These are phyloP conservation scores for Diaporthe ampelina DNA, from an alignment of 2,329 filamentous ascomycete species.

Conservation along the genomic window DNA sequence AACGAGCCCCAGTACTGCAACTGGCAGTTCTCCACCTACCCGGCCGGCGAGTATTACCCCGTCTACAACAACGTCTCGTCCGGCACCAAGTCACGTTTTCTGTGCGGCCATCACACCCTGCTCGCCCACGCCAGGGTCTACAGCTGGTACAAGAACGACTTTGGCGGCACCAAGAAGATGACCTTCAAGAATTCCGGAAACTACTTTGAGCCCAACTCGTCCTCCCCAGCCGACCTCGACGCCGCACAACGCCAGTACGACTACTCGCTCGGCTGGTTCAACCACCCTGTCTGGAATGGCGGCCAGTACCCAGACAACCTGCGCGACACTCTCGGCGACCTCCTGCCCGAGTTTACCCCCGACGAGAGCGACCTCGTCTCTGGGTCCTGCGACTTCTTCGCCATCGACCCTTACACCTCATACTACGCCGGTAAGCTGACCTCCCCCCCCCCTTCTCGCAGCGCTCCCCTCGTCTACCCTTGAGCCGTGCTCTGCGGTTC, in stretches of 20 bases:
- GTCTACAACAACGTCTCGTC: slow-evolving; percentile 35
- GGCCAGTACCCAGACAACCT: slow-evolving; percentile 32
- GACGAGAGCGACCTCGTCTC: slow-evolving; percentile 20
- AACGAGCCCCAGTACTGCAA: slow-evolving; percentile 37
- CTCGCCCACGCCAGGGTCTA: slow-evolving; percentile 32
- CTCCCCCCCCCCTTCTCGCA: no score
- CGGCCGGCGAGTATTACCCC: slow-evolving; percentile 28
- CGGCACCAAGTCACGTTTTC: slow-evolving; percentile 27
- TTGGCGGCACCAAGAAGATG: slow-evolving; percentile 33
- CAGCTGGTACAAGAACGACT: slow-evolving; percentile 35
- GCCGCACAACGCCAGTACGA: slow-evolving; percentile 30
- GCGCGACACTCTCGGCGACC: slow-evolving; percentile 28
- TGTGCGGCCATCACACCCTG: slow-evolving; percentile 34
- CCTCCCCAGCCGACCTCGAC: slow-evolving; percentile 17
- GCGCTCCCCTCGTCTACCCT: no score
- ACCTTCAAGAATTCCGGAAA: slow-evolving; percentile 34
- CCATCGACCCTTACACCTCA: slow-evolving; percentile 33
- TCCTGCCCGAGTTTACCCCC: slow-evolving; percentile 24
- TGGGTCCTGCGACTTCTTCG: slow-evolving; percentile 35
- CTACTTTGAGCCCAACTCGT: slow-evolving; percentile 28
- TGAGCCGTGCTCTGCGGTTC: no score
- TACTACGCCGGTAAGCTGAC: slow-evolving; percentile 1
- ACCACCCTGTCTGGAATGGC: slow-evolving; percentile 29
- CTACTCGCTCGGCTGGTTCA: slow-evolving; percentile 34
- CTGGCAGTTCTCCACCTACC: slow-evolving; percentile 29